Evolutionary conservation across 306 rosid species (phyloP), one percentile per base, ranked within the genome.

Genomic region (Geum urbanum): DNA sequence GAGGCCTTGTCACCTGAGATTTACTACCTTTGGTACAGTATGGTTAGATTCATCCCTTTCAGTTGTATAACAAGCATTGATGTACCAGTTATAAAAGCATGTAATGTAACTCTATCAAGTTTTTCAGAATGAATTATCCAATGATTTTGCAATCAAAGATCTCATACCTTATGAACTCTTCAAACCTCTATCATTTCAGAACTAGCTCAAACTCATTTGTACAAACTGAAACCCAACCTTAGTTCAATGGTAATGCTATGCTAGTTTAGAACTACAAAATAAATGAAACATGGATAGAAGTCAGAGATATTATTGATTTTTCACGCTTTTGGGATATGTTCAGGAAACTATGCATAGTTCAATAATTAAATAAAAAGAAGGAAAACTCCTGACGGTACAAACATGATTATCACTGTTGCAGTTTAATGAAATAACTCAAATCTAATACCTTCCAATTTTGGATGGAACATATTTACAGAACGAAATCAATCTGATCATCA

Each of bases 381-480:
- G 70, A 77, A 69, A 77, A 76, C 60, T 67, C 71, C 46, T 76
- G 69, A 70, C 72, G 75, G 67, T 63, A 77, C 86, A 80, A 74
- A 76, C 51, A 75, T 67, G 74, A 76, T 51, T 74, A 73, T 66
- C 73, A 68, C 75, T 67, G 76, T 81, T 81, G 78, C 77, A 59
- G 32, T 45, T 57, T 51, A 80, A 79, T 35, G 6, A 69, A 79
- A 80, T 41, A 56, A 72, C 74, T 71, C 61, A 59, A 76, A 76
- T 81, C 88, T 81, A 73, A 62, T 51, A 63, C 82, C 88, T 84
- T 76, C 85, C 84, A 81, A 75, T 78, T 78, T 80, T 72, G 78
- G 81, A 80, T 79, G 86, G 80, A 77, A 76, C 80, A 80, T 79
- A 84, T 79, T 73, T 82, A 90, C 80, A 88, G 53, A 67, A 81